Evolutionary conservation across 164 flowering plant species (phyloP).

Genomic region (Berberis vulgaris): DNA sequence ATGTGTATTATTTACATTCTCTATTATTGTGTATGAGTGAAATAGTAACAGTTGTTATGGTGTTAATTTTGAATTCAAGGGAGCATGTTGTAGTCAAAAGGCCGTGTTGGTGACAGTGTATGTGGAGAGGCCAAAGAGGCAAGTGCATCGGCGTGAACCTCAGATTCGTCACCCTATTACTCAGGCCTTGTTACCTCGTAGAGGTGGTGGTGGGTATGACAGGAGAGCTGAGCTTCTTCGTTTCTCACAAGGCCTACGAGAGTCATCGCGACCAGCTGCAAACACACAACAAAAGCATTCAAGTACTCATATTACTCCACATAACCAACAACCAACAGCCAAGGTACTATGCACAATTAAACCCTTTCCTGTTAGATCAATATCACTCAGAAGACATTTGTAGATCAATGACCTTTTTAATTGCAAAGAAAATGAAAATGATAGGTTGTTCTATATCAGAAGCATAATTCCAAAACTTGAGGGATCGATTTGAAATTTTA

Average conservation of each 20-base stretch:
- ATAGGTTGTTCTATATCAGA: too few relatives aligned
- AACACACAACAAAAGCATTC: conserved; percentile 7
- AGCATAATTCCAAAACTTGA: too few relatives aligned
- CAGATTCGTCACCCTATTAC: conserved; percentile 16
- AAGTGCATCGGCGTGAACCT: conserved; percentile 7
- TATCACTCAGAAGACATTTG: background rate
- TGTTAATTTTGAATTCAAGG: conserved; percentile 18
- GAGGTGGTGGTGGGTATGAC: conserved; percentile 22
- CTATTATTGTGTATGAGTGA: background rate
- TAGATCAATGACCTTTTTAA: too few relatives aligned
- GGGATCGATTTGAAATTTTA: background rate
- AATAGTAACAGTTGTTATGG: background rate
- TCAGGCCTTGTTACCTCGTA: conserved; percentile 8
- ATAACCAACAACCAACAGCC: conserved; percentile 9
- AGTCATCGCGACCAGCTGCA: conserved; percentile 20
- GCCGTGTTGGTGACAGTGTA: conserved; percentile 35
- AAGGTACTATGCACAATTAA: conserved; percentile 9
- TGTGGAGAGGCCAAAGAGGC: conserved; percentile 26
- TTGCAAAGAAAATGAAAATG: too few relatives aligned
- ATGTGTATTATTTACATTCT: too few relatives aligned
- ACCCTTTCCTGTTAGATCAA: background rate
- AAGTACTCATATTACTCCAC: conserved; percentile 7
- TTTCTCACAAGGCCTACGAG: conserved; percentile 35
- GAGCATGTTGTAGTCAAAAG: conserved; percentile 16
- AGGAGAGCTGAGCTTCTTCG: conserved; percentile 52